A percentile compares a stretch with the other conserved stretches of the same genome.
phyloP scores from a whole-genome alignment of 495 filamentous ascomycete species.

The Penicillium subrubescens region DNA sequence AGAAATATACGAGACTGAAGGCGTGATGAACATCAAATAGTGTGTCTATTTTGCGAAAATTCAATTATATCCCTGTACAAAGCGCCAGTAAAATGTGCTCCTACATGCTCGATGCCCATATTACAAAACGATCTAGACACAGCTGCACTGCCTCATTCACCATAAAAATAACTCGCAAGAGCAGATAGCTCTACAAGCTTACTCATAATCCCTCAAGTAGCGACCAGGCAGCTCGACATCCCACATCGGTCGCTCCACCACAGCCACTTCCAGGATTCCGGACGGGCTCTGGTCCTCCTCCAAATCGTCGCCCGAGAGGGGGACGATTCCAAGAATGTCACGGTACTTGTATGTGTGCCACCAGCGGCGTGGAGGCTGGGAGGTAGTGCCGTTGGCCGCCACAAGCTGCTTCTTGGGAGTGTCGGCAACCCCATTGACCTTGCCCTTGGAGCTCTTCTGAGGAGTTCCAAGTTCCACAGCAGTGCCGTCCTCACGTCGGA shows the following conservation, averaged over 20 bases:
- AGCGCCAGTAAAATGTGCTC: constrained; percentile 29
- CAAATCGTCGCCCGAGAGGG: constrained; percentile 46
- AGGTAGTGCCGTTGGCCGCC: constrained; percentile 18
- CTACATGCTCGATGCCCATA: constrained; percentile 22
- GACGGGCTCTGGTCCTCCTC: constrained; percentile 24
- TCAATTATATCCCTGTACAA: constrained; percentile 23
- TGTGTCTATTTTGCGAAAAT: constrained; percentile 13
- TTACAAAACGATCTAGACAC: constrained; percentile 18
- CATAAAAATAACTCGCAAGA: neutral
- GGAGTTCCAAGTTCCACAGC: constrained; percentile 40
- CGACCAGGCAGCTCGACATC: constrained; percentile 78
- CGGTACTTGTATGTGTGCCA: constrained; percentile 92
- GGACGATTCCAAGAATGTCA: constrained; percentile 85
- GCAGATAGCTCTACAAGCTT: constrained; percentile 21
- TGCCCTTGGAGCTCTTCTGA: constrained; percentile 28
- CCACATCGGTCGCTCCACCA: constrained; percentile 86
- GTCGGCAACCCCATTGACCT: constrained; percentile 20
- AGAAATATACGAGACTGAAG: neutral
- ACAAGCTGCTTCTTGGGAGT: constrained; percentile 36
- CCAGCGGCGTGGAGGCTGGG: constrained; percentile 41
- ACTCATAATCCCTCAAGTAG: constrained; percentile 70
- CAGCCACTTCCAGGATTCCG: constrained; percentile 69
- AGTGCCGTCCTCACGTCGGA: constrained; percentile 38
- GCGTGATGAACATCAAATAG: neutral
- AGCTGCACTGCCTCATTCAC: constrained; percentile 9